Base-by-base conservation (phyloP, 192 early-diverging fungal genomes). In the Coemansia javaensis region DNA sequence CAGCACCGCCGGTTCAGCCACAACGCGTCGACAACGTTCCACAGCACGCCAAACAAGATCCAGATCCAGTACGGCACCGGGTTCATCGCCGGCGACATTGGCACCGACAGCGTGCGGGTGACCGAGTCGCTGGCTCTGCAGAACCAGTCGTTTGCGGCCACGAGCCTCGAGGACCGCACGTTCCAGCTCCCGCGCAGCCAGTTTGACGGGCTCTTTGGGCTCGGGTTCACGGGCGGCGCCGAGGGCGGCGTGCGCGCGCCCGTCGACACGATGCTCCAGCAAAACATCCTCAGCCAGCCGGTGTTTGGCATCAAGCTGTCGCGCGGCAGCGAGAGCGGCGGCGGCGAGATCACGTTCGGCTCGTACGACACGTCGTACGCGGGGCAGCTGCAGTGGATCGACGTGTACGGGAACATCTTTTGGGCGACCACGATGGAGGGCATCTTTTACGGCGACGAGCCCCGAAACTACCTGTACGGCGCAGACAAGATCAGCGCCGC, bases 61-160 rank as follows among this genome's bases (percentile, higher is more conserved):
- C 83, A 88, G 30, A 95, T 99, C 59, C 91, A 85, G 44, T 99
- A 99, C 50, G 94, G 94, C 30, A 82, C 85, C 27, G 97, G 94
- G 14, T 81, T 86, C 12, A 80, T 99, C 32, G 94, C 97, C 47
- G 97, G 97, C 17, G 81, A 97, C 46, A 87, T 97, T 46, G 87
- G 85, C 62, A 63, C 74, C 35, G 93, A 96, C 42, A 74, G 55
- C 1, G 55, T 74, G 16, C 58, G 63, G 22, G 57, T 74, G 9
- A 37, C 76, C 5, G 58, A 49, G 11, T 45, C 55, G 2, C 60
- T 73, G 20, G 32, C 52, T 5, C 48, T 75, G 14, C 52, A 38
- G 1, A 73, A 66, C 44, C 77, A 79, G 51, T 59, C 59, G 31
- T 76, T 79, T 56, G 77, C 73, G 7, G 22, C 33, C 6, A 62